Percentiles rank a stretch among this genome's conserved stretches.
These are phyloP conservation scores for Mallotus nudiflorus DNA, from an alignment of 345 rosid species.

Conservation along the genomic window DNA sequence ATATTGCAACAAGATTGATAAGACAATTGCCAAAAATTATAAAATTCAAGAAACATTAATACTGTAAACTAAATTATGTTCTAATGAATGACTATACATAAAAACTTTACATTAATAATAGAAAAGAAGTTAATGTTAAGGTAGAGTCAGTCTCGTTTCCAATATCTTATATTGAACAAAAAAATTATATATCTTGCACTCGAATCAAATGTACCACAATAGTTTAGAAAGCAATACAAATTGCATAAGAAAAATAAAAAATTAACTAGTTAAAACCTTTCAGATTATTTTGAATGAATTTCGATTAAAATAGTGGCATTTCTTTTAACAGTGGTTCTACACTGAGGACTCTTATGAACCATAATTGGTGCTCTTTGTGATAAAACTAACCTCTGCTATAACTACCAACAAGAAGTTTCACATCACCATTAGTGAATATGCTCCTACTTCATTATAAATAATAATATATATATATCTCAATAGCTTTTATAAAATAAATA, in stretches of 20 bases:
- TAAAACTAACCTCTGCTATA: constrained; percentile 86
- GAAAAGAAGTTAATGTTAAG: constrained; percentile 62
- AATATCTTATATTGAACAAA: constrained; percentile 69
- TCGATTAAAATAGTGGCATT: constrained; percentile 76
- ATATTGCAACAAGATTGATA: neutral
- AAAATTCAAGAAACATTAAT: constrained; percentile 26
- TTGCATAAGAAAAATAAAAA: neutral
- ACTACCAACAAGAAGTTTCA: constrained; percentile 47
- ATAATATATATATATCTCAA: neutral
- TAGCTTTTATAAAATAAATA: neutral
- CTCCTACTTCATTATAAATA: neutral
- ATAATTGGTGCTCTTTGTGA: constrained; percentile 75
- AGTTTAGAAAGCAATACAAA: neutral
- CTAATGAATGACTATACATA: constrained; percentile 36
- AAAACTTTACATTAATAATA: constrained; percentile 59
- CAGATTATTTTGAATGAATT: constrained; percentile 64
- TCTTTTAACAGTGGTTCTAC: constrained; percentile 88
- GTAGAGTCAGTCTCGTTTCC: constrained; percentile 90
- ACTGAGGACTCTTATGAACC: constrained; percentile 72
- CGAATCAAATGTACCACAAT: neutral
- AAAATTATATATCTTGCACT: constrained; percentile 80
- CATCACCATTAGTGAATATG: neutral
- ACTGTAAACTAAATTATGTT: constrained; percentile 31
- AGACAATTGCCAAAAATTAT: constrained; percentile 15
- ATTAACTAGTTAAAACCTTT: constrained; percentile 53